These are phyloP conservation scores for Coffea canephora DNA, from an alignment of 257 asterid genomes.

Conservation along the genomic window DNA sequence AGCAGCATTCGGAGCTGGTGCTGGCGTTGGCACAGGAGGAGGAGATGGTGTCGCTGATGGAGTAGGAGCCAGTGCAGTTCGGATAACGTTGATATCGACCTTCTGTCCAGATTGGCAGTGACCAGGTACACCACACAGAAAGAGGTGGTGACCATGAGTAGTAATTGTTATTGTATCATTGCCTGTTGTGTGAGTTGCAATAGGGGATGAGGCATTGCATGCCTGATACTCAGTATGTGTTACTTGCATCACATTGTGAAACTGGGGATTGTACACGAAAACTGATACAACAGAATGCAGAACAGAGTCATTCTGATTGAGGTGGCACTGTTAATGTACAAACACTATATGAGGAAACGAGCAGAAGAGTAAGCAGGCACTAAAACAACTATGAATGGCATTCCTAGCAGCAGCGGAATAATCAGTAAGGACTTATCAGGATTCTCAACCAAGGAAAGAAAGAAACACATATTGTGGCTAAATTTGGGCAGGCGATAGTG, in stretches of 20 bases:
- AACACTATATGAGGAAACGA: background rate
- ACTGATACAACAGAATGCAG: slow-evolving; percentile 27
- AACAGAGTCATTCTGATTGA: background rate
- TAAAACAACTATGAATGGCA: background rate
- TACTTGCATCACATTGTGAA: slow-evolving; percentile 87
- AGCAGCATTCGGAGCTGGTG: slow-evolving; percentile 56
- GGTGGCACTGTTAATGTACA: background rate
- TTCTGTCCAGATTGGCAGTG: slow-evolving; percentile 86
- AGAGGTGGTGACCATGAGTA: slow-evolving; percentile 69
- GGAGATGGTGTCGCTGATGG: slow-evolving; percentile 36
- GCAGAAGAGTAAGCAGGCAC: background rate
- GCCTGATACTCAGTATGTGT: slow-evolving; percentile 52
- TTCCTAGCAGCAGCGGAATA: background rate
- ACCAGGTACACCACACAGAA: slow-evolving; percentile 77
- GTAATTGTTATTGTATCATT: slow-evolving; percentile 67
- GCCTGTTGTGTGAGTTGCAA: slow-evolving; percentile 71
- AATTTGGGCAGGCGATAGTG: too few species aligned
- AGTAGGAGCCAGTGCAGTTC: slow-evolving; percentile 30
- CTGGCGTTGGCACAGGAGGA: slow-evolving; percentile 38
- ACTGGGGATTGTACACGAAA: slow-evolving; percentile 70
- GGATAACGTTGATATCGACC: slow-evolving; percentile 68
- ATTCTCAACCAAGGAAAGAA: too few species aligned
- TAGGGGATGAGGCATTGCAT: slow-evolving; percentile 73
- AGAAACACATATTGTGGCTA: too few species aligned
- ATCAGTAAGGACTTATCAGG: background rate